Base-by-base conservation (phyloP, 371 early-diverging fungal genomes). In the Mucor indicus region DNA sequence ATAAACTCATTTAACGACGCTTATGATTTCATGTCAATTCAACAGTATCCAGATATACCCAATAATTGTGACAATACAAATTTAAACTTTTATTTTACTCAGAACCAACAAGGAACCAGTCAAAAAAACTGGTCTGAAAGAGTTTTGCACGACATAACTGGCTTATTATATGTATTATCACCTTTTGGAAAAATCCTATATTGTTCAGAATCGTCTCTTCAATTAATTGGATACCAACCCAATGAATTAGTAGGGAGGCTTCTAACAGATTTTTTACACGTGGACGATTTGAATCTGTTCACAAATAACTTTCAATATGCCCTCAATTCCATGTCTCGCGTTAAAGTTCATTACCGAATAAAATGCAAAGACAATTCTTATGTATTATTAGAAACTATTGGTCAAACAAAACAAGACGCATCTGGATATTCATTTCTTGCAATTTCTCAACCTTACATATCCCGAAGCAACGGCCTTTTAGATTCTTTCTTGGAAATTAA, bases 81-180 rank as follows among this genome's bases (percentile, higher is more conserved):
- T n/a, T n/a, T n/a, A n/a, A n/a, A n/a, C n/a, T n/a, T n/a, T n/a
- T n/a, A n/a, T n/a, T n/a, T n/a, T n/a, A n/a, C n/a, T n/a, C n/a
- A n/a, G n/a, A n/a, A n/a, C n/a, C n/a, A n/a, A n/a, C n/a, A n/a
- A n/a, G n/a, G n/a, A n/a, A n/a, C n/a, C n/a, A n/a, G n/a, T n/a
- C n/a, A n/a, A n/a, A 27, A 11, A 45, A 66, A 69, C 32, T 74
- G 72, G 66, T 55, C 67, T 32, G 60, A 69, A 30, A 60, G 75
- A 15, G 62, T 81, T 21, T 40, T 84, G 22, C 60, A 62, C 32
- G 82, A 80, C 44, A 37, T 84, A 1, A 69, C 68, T 48, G 84
- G 81, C 39, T 61, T 80, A 22, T 38, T 80, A 12, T 73, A 79
- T 52, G 80, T 80, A 3, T 41, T 81, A 11, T 66, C 72, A 4